phyloP scores from a whole-genome alignment of 352 stramenopile species.

The Globisporangium nodosum region DNA sequence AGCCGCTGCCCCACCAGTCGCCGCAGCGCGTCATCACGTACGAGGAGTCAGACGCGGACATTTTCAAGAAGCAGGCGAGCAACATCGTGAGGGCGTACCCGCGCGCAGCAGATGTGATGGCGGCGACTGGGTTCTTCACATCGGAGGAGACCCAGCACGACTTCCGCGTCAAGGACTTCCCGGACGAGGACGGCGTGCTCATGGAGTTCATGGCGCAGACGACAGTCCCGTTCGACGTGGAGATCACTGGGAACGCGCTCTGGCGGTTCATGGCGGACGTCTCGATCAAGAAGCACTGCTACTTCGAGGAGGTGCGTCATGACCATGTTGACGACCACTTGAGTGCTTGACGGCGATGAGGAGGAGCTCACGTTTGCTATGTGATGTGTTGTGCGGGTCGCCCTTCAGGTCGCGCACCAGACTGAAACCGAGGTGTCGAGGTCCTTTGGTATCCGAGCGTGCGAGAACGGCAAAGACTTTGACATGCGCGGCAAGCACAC shows the following conservation, averaged over 20 bases:
- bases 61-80: slow-evolving; percentile 11
- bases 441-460: slow-evolving; percentile 7
- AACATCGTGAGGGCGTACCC: slow-evolving; percentile 3
- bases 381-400: neutral
- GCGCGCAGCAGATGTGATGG: slow-evolving; percentile 5
- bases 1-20: neutral
- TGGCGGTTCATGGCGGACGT: slow-evolving; percentile 18
- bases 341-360: neutral
- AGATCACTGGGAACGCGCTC: slow-evolving; percentile 10
- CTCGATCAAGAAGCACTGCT: slow-evolving; percentile 13
- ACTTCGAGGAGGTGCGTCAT: slow-evolving; percentile 11
- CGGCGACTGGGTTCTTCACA: neutral
- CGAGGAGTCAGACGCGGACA: slow-evolving; percentile 1
- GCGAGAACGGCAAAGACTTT: slow-evolving; percentile 15
- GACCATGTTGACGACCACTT: neutral
- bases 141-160: slow-evolving; percentile 3
- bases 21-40: slow-evolving; percentile 8
- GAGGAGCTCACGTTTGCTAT: neutral
- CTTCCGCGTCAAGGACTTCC: slow-evolving; percentile 11
- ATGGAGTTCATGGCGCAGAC: slow-evolving; percentile 16
- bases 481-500: slow-evolving; percentile 40
- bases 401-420: neutral
- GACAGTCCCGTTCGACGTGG: slow-evolving; percentile 7
- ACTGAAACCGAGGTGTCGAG: slow-evolving; percentile 5
- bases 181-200: slow-evolving; percentile 12